A percentile compares a stretch with the other conserved stretches of the same genome.
phyloP scores from a whole-genome alignment of 2,329 filamentous ascomycete genomes.

The Pseudocercospora vitis region DNA sequence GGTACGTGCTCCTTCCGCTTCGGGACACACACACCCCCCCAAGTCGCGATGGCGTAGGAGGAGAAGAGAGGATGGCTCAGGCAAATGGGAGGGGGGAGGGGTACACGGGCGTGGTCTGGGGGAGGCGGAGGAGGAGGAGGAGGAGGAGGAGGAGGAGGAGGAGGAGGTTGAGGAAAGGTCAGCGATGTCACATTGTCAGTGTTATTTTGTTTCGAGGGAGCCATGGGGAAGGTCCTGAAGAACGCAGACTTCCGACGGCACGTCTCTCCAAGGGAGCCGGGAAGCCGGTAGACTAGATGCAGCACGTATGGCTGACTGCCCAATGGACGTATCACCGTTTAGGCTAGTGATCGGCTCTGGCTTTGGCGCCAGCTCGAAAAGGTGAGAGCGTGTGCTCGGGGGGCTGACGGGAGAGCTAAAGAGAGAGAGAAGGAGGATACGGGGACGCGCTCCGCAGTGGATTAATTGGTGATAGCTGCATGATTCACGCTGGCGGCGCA shows the following conservation, averaged over 20 bases:
- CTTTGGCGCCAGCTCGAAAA: constrained; percentile 2
- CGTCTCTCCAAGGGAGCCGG: constrained; percentile 4
- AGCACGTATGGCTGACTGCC: neutral
- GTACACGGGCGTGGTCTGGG: neutral
- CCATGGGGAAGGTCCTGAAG: constrained; percentile 10
- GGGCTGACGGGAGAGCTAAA: constrained; percentile 3
- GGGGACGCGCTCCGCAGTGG: neutral
- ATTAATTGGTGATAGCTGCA: constrained; percentile 7
- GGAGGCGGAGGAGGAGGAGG: neutral
- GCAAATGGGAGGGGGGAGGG: neutral
- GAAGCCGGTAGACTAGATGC: constrained; percentile 5
- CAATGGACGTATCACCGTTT: constrained; percentile 1
- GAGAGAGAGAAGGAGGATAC: neutral
- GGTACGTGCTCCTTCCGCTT: constrained; percentile 12
- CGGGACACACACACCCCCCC: constrained; percentile 7
- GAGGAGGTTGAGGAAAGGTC: too few species aligned
- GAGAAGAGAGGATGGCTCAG: too few species aligned
- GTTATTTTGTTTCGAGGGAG: constrained; percentile 8
- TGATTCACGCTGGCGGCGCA: constrained; percentile 5
- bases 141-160: neutral
- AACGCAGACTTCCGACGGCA: neutral
- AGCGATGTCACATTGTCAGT: constrained; percentile 3
- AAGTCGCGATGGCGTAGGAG: constrained; percentile 12
- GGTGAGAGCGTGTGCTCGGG: constrained; percentile 1
- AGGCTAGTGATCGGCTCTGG: constrained; percentile 3